Conservation (phyloP, 2,329 filamentous ascomycete species). For the Nemania bipapillata region DNA sequence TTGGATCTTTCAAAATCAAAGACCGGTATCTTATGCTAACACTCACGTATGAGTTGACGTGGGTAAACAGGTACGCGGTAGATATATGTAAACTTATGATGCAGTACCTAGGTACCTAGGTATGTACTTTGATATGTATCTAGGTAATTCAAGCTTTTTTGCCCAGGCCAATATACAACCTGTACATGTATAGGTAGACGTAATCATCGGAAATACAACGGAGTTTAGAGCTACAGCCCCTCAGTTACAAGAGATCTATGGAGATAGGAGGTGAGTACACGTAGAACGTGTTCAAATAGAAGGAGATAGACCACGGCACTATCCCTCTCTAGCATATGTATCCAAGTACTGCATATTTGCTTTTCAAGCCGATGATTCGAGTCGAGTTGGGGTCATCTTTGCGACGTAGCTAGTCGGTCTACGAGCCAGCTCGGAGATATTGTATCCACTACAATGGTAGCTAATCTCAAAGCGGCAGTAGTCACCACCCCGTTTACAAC, state of each 20-base stretch:
- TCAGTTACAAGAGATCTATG: too few relatives aligned
- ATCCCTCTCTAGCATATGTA: not conserved
- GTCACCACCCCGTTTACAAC: not conserved
- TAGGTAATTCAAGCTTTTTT: constrained; percentile 5
- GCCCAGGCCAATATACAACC: not conserved
- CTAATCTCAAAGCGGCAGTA: constrained; percentile 13
- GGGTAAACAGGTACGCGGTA: not conserved
- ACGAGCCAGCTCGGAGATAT: constrained; percentile 22
- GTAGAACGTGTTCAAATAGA: not conserved
- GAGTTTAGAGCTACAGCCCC: not conserved
- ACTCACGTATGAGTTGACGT: not conserved
- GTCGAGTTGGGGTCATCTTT: not conserved
- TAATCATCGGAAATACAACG: not conserved
- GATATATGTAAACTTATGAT: too few relatives aligned
- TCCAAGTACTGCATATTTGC: not conserved
- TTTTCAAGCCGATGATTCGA: not conserved
- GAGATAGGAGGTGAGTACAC: not conserved
- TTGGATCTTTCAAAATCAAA: not conserved
- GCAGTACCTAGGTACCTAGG: not conserved
- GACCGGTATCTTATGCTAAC: not conserved
- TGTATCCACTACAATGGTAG: not conserved
- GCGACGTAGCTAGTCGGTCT: not conserved
- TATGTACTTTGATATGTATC: not conserved
- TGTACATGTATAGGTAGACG: not conserved
- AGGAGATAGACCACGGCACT: not conserved